Evolutionary conservation across 805 yeast genomes (phyloP).

Genomic region (Candida easanensis): DNA sequence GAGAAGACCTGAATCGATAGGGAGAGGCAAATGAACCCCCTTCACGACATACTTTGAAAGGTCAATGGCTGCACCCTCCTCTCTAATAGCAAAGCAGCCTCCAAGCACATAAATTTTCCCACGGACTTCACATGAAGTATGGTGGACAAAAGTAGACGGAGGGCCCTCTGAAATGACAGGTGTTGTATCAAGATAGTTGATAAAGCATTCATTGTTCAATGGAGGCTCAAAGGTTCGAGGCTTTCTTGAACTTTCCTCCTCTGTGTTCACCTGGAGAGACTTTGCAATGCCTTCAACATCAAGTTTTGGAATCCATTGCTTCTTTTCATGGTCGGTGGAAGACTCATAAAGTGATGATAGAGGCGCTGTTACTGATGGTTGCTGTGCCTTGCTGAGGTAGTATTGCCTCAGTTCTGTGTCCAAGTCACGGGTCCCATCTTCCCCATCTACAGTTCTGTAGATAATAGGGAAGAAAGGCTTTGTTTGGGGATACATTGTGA

Average conservation of each 20-base stretch:
- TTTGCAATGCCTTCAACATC: neutral
- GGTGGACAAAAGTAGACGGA: slow-evolving; percentile 43
- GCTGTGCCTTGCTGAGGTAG: neutral
- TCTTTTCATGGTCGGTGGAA: neutral
- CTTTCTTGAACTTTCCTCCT: neutral
- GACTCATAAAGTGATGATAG: neutral
- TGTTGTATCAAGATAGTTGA: slow-evolving; percentile 29
- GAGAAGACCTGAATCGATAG: slow-evolving; percentile 40
- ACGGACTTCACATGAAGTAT: slow-evolving; percentile 38
- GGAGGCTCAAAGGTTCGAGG: slow-evolving; percentile 2
- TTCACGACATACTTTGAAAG: slow-evolving; percentile 35
- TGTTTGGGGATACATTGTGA: neutral
- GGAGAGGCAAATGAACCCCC: slow-evolving; percentile 45
- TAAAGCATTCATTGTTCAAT: slow-evolving; percentile 14
- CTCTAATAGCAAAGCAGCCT: slow-evolving; percentile 33
- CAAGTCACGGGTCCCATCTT: neutral
- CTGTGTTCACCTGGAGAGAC: neutral
- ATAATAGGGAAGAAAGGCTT: neutral
- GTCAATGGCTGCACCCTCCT: slow-evolving; percentile 29
- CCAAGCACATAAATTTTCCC: slow-evolving; percentile 42
- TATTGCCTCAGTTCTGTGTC: neutral
- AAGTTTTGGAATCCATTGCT: slow-evolving; percentile 1
- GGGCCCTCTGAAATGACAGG: slow-evolving; percentile 36
- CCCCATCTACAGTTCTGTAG: neutral
- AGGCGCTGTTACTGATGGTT: neutral